Evolutionary conservation across 345 rosid species (phyloP).

Genomic region (Syzygium oleosum): DNA sequence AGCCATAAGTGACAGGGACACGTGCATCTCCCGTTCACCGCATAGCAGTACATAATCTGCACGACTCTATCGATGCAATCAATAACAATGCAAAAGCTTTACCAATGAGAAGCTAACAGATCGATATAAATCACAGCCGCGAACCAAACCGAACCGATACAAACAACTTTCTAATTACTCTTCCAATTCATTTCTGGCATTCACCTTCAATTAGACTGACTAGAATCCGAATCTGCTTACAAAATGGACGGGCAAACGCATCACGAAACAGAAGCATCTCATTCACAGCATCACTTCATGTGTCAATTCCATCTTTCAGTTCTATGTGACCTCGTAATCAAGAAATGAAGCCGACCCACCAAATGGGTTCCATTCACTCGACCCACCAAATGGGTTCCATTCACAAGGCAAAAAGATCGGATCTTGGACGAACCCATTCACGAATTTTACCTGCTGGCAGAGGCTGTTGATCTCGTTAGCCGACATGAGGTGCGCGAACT

Average conservation of each 20-base stretch:
- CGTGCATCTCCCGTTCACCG: constrained; percentile 60
- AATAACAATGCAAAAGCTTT: neutral
- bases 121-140: neutral
- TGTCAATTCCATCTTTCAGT: neutral
- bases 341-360: neutral
- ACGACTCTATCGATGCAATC: constrained; percentile 2
- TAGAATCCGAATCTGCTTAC: neutral
- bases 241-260: neutral
- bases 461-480: constrained; percentile 72
- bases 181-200: neutral
- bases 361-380: neutral
- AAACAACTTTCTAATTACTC: neutral
- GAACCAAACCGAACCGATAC: neutral
- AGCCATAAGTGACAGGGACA: constrained; percentile 78
- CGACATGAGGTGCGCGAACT: constrained; percentile 75
- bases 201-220: neutral
- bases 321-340: neutral
- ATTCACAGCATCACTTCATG: neutral
- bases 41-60: constrained; percentile 94
- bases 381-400: neutral
- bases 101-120: neutral
- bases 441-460: constrained; percentile 58
- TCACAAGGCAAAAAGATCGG: neutral
- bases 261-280: neutral
- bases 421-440: neutral